Conservation (phyloP, 306 rosid genomes). For the Cucurbita ficifolia region DNA sequence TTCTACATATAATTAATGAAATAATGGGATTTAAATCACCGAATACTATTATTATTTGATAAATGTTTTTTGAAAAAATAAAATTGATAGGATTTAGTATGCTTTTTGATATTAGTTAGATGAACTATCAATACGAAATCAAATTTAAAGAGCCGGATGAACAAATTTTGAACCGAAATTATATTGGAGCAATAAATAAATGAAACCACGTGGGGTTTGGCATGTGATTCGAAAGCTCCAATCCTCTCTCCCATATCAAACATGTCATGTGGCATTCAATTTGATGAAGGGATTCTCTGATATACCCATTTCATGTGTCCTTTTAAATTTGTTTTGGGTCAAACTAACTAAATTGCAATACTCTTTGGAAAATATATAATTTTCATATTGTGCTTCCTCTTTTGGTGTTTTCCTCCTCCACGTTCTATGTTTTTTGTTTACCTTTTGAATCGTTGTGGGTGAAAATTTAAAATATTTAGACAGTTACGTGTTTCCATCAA, state of each 20-base stretch:
- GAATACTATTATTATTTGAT: too few species aligned
- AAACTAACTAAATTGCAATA: background rate
- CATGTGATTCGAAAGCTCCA: slow-evolving; percentile 10
- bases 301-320: background rate
- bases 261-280: slow-evolving; percentile 9
- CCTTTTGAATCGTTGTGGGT: too few species aligned
- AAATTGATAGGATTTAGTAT: too few species aligned
- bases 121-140: background rate
- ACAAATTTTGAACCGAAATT: background rate
- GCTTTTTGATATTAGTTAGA: background rate
- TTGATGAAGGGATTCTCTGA: background rate
- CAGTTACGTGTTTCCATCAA: too few species aligned
- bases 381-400: background rate
- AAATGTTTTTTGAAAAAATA: too few species aligned
- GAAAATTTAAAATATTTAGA: too few species aligned
- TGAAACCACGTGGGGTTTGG: background rate
- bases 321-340: background rate
- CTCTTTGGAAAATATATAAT: background rate
- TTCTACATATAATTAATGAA: background rate
- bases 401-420: background rate
- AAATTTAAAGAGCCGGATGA: background rate
- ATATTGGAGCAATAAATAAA: too few species aligned
- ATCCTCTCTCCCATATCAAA: background rate
- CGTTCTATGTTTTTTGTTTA: background rate
- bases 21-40: too few species aligned